These are phyloP conservation scores for Ustilaginoidea virens DNA, from an alignment of 2,329 filamentous ascomycete species.

Conservation along the genomic window DNA sequence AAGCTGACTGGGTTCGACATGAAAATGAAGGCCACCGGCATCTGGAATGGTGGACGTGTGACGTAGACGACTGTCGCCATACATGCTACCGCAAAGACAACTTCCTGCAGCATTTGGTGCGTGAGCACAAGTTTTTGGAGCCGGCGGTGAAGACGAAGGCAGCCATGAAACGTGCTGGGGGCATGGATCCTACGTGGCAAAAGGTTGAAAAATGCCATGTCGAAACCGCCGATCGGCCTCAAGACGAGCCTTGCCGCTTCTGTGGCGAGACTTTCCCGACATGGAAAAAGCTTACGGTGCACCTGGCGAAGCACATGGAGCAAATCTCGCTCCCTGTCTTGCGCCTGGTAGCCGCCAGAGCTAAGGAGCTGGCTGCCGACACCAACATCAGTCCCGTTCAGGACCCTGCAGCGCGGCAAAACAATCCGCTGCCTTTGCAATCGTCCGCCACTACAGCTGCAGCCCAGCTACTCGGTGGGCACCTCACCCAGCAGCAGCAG, in stretches of 20 bases:
- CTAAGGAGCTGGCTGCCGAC: slow-evolving; percentile 37
- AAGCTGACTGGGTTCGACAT: slow-evolving; percentile 90
- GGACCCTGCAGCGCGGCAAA: slow-evolving; percentile 29
- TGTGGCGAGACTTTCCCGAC: slow-evolving; percentile 66
- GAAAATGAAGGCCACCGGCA: slow-evolving; percentile 86
- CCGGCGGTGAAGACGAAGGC: slow-evolving; percentile 66
- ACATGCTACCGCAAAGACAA: slow-evolving; percentile 81
- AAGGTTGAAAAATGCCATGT: slow-evolving; percentile 65
- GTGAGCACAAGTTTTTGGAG: slow-evolving; percentile 76
- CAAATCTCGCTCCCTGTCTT: slow-evolving; percentile 74
- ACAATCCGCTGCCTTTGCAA: slow-evolving; percentile 10
- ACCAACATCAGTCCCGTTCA: slow-evolving; percentile 55
- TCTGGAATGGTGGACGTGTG: slow-evolving; percentile 81
- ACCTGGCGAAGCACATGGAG: slow-evolving; percentile 89
- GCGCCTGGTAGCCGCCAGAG: slow-evolving; percentile 32
- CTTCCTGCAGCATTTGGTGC: slow-evolving; percentile 81
- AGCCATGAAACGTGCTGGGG: slow-evolving; percentile 42
- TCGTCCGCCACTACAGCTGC: neutral
- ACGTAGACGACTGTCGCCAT: slow-evolving; percentile 66
- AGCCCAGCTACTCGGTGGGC: slow-evolving; percentile 8
- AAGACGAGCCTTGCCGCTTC: slow-evolving; percentile 73
- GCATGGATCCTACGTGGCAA: slow-evolving; percentile 53
- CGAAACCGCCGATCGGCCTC: slow-evolving; percentile 48
- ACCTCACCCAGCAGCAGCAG: slow-evolving; percentile 8
- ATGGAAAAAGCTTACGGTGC: slow-evolving; percentile 92